phyloP scores from a whole-genome alignment of 1,284 basidiomycete genomes.

The Termitomyces sp. region DNA sequence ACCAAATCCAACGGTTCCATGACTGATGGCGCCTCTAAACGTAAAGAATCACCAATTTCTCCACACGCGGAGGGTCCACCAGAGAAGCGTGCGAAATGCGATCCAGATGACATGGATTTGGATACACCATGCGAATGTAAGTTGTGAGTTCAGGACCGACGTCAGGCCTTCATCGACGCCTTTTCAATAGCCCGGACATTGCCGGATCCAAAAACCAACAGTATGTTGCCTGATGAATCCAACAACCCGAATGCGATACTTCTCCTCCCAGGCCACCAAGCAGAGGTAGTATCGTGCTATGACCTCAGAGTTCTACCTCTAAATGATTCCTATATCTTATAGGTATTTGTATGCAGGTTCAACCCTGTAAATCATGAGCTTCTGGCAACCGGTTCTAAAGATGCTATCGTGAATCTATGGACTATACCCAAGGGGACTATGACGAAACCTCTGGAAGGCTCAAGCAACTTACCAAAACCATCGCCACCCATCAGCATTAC shows the following conservation, averaged over 20 bases:
- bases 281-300: constrained; percentile 46
- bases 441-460: constrained; percentile 33
- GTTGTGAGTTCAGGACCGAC: background rate
- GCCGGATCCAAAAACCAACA: constrained; percentile 17
- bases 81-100: constrained; percentile 48
- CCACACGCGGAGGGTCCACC: constrained; percentile 33
- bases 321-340: background rate
- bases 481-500: constrained; percentile 43
- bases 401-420: constrained; percentile 75
- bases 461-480: constrained; percentile 26
- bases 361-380: constrained; percentile 61
- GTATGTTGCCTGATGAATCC: constrained; percentile 20
- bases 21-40: constrained; percentile 30
- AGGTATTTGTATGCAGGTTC: constrained; percentile 82
- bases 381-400: constrained; percentile 76
- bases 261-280: constrained; percentile 51
- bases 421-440: constrained; percentile 41
- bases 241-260: constrained; percentile 39
- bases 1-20: constrained; percentile 16
- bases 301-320: background rate
- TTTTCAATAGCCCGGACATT: constrained; percentile 15
- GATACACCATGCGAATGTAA: constrained; percentile 28
- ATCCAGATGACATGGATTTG: constrained; percentile 37
- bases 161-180: background rate
- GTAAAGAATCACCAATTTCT: constrained; percentile 42